These are phyloP conservation scores for Fusarium setosum DNA, from an alignment of 2,329 filamentous ascomycete species.

Conservation along the genomic window DNA sequence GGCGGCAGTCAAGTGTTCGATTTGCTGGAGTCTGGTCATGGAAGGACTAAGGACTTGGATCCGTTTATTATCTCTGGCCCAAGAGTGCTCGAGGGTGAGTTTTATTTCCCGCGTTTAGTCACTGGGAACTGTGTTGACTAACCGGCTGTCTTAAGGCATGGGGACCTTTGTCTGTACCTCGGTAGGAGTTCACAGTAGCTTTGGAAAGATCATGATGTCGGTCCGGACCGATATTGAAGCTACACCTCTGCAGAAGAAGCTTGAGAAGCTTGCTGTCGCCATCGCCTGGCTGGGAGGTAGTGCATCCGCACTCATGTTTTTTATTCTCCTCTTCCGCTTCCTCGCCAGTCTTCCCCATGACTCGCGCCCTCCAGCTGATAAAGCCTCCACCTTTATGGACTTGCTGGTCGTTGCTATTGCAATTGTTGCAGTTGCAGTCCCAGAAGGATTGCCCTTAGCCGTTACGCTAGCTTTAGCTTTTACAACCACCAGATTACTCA, in stretches of 20 bases:
- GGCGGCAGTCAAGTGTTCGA: background rate
- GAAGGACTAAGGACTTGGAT: background rate
- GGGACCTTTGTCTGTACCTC: conserved; percentile 65
- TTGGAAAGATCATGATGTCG: conserved; percentile 65
- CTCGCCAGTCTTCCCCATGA: background rate
- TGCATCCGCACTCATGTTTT: background rate
- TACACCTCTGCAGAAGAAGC: conserved; percentile 68
- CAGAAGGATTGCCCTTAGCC: conserved; percentile 72
- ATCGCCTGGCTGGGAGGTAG: background rate
- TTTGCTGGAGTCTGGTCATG: background rate
- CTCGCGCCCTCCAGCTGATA: background rate
- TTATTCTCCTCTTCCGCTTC: background rate
- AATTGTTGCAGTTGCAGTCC: conserved; percentile 67
- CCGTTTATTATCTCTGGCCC: background rate
- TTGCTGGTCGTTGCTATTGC: background rate
- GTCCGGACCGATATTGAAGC: conserved; percentile 60
- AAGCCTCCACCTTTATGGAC: background rate
- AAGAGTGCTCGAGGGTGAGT: background rate
- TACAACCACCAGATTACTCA: conserved; percentile 75
- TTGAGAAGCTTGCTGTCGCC: background rate
- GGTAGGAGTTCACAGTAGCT: conserved; percentile 62
- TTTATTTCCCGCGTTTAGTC: background rate
- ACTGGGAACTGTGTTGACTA: background rate
- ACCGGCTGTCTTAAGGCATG: conserved; percentile 56
- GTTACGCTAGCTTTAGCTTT: conserved; percentile 75